Base-by-base conservation (phyloP, 805 yeast genomes). In the Cephaloascus albidus region DNA sequence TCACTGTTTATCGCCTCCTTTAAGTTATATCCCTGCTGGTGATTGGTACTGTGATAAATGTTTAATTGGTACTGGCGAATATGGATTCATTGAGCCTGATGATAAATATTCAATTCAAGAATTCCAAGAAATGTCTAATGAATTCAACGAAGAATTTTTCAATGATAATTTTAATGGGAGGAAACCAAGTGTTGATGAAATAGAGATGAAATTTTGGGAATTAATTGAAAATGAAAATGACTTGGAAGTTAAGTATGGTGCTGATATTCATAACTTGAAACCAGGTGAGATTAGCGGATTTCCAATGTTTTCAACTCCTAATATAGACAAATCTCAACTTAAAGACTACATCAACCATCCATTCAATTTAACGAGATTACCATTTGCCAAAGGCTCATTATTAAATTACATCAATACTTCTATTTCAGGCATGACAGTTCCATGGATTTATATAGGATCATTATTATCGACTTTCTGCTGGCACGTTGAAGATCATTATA, bases 401-500 rank as follows among this genome's bases (percentile, higher is more conserved):
- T 61, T 85, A 38, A 78, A 79, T 40, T 75, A 75, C 48, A 69
- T 83, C 41, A 74, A 75, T 41, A 72, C 76, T 16, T 72, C 76
- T 26, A 83, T 90, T 2, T 81, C 95, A 0, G 97, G 97, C 1
- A 89, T 89, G 87, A 88, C 97, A 0, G 74, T 85, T 16, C 97
- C 97, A 0, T 89, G 97, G 97, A 72, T 88, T 3, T 89, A 89
- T 52, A 77, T 89, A 14, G 97, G 97, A 0, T 85, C 94, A 38
- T 68, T 86, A 37, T 78, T 87, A 50, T 83, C 95, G 2, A 86
- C 97, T 1, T 90, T 90, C 54, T 89, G 97, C 58, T 90, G 97
- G 96, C 97, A 90, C 57, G 82, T 85, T 42, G 97, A 89, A 52
- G 97, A 89, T 57, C 97, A 90, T 54, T 87, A 85, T 54, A 85